Conservation (phyloP, 176 grass and related monocot species). For the Paspalum vaginatum region DNA sequence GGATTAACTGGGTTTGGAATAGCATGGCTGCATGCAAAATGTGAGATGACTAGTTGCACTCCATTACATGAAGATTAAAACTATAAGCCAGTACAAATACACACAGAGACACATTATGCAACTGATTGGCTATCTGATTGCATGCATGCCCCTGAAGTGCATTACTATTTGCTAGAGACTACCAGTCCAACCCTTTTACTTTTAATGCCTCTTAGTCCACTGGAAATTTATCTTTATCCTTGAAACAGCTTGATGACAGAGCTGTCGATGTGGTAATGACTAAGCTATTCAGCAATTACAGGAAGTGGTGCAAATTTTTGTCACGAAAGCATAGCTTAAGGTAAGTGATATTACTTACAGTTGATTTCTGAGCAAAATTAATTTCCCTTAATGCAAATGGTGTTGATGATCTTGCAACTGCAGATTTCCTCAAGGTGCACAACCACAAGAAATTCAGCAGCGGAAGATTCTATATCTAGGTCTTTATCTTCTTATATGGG, state of each 20-base stretch:
- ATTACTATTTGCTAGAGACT: conserved; percentile 28
- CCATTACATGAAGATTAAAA: conserved; percentile 8
- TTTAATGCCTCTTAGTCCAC: conserved; percentile 20
- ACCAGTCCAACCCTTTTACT: conserved; percentile 15
- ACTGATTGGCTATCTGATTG: neutral
- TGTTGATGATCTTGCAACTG: conserved; percentile 41
- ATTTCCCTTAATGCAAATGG: conserved; percentile 19
- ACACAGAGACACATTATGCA: conserved; percentile 7
- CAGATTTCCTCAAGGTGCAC: conserved; percentile 71
- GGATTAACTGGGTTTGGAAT: conserved; percentile 9
- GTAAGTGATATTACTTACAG: conserved; percentile 37
- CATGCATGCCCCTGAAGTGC: conserved; percentile 12
- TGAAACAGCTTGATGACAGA: conserved; percentile 83
- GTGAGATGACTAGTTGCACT: neutral
- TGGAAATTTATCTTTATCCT: conserved; percentile 21
- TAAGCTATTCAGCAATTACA: conserved; percentile 96
- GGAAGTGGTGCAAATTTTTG: conserved; percentile 96
- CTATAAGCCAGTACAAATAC: conserved; percentile 10
- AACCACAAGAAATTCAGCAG: conserved; percentile 78
- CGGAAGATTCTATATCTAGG: conserved; percentile 87
- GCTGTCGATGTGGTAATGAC: conserved; percentile 81
- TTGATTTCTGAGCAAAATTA: conserved; percentile 11
- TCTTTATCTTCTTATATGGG: conserved; percentile 96
- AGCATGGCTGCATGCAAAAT: conserved; percentile 4
- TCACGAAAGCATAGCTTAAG: conserved; percentile 84